These are phyloP conservation scores for Entomophthora muscae DNA, from an alignment of 371 early-diverging fungal species.

Conservation along the genomic window DNA sequence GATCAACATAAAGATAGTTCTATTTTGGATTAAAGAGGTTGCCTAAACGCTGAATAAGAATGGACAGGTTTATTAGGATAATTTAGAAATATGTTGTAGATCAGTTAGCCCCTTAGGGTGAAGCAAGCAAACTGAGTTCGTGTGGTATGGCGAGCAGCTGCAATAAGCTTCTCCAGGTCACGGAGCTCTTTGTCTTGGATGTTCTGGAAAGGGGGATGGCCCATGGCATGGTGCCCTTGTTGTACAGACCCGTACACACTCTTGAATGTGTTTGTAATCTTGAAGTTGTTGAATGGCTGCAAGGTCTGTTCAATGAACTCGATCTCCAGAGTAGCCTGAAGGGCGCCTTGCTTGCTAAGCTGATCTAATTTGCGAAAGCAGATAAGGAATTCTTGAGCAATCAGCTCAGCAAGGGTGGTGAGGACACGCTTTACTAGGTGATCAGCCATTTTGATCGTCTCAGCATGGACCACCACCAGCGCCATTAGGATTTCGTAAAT, in stretches of 20 bases:
- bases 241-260: conserved; percentile 51
- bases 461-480: conserved; percentile 80
- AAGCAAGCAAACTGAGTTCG: conserved; percentile 4
- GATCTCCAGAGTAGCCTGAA: conserved; percentile 76
- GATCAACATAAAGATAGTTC: too few species aligned
- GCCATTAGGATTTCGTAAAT: conserved; percentile 70
- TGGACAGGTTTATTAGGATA: too few species aligned
- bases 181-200: background rate
- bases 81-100: too few species aligned
- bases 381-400: conserved; percentile 58
- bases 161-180: background rate
- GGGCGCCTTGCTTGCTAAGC: conserved; percentile 76
- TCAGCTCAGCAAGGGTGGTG: conserved; percentile 38
- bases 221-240: conserved; percentile 12
- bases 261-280: conserved; percentile 36
- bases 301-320: conserved; percentile 69
- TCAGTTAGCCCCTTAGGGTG: background rate
- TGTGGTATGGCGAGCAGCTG: background rate
- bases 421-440: conserved; percentile 57
- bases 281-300: conserved; percentile 40
- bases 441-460: conserved; percentile 58
- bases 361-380: conserved; percentile 58
- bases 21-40: too few species aligned
- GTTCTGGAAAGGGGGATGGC: background rate
- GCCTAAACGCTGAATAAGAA: too few species aligned